Conservation (phyloP, 1,139 yeast genomes). For the Meyerozyma athensensis region DNA sequence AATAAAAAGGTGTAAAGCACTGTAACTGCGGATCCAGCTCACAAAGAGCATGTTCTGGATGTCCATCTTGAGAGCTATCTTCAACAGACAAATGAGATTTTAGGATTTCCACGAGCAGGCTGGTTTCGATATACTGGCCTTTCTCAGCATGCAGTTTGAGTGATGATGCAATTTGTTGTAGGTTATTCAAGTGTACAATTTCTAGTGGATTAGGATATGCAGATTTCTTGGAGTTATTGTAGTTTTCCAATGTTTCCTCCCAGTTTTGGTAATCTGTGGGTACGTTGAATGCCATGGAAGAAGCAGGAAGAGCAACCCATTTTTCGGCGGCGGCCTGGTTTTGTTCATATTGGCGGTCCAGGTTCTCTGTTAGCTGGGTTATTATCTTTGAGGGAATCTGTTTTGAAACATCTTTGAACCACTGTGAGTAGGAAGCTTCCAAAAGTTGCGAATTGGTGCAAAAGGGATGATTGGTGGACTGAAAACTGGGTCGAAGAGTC, state of each 20-base stretch:
- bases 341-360: slow-evolving; percentile 1
- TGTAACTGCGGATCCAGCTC: slow-evolving; percentile 11
- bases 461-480: slow-evolving; percentile 21
- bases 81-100: slow-evolving; percentile 7
- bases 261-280: slow-evolving; percentile 7
- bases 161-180: not conserved
- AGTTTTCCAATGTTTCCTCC: slow-evolving; percentile 3
- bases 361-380: slow-evolving; percentile 1
- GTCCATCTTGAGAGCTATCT: slow-evolving; percentile 6
- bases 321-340: not conserved
- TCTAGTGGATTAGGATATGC: not conserved
- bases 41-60: slow-evolving; percentile 16
- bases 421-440: slow-evolving; percentile 22
- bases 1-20: slow-evolving; percentile 12
- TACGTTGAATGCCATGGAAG: slow-evolving; percentile 6
- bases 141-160: not conserved
- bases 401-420: slow-evolving; percentile 19
- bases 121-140: slow-evolving; percentile 8
- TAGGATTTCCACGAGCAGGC: slow-evolving; percentile 11
- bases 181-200: not conserved
- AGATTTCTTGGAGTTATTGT: not conserved
- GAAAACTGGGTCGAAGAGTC: slow-evolving; percentile 16
- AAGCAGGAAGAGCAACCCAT: slow-evolving; percentile 4
- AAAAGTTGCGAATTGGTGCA: slow-evolving; percentile 22
- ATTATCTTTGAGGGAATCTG: slow-evolving; percentile 8